Base-by-base conservation (phyloP, 768 basidiomycete genomes). In the Panellus pusillus region DNA sequence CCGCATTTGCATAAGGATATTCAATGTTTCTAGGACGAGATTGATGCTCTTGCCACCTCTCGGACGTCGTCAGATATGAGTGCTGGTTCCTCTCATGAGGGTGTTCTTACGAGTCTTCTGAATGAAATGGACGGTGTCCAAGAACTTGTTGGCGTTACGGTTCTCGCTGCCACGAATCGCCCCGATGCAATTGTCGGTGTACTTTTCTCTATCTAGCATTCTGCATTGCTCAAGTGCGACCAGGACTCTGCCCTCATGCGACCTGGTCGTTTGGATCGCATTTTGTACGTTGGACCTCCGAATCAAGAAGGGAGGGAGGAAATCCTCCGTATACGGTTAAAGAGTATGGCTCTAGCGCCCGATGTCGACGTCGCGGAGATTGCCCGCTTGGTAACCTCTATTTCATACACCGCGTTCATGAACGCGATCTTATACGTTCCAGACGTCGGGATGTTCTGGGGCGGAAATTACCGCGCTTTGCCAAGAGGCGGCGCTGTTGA, bases 41-140 rank as follows among this genome's bases (percentile, higher is more conserved):
- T 99, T 47, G 97, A 99, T 65, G 94, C 95, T 0, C 79, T 99
- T 1, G 95, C 91, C 2, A 83, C 84, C 1, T 86, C 92, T 1
- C 82, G 97, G 29, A 76, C 78, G 0, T 79, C 81, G 2, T 81
- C 83, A 41, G 80, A 83, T 14, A 71, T 73, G 2, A 84, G 84
- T 38, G 68, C 73, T 6, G 70, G 74, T 1, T 78, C 80, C 0
- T 77, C 84, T 0, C 89, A 93, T 61, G 89, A 92, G 61, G 94
- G 97, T 8, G 93, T 98, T 12, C 78, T 99, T 8, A 95, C 95
- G 1, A 96, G 86, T 55, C 76, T 99, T 12, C 68, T 99, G 51
- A 98, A 96, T 65, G 97, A 99, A 67, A 98, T 98, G 93, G 97
- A 98, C 65, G 97, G 97, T 17, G 90, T 98, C 0, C 92, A 98